phyloP scores from a whole-genome alignment of 129 eudicot species.

The Lactuca sativa region DNA sequence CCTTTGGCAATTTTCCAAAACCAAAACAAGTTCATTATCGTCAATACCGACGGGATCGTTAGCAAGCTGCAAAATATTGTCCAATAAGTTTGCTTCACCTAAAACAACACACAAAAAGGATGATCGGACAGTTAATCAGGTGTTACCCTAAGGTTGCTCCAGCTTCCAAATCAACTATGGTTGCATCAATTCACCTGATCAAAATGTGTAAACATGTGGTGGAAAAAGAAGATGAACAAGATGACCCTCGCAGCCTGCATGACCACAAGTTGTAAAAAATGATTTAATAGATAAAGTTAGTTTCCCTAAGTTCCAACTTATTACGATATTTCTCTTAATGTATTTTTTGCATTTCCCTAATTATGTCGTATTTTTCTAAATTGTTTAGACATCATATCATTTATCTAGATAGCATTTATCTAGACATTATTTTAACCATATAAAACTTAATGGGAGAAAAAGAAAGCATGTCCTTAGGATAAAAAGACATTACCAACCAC shows the following conservation, averaged over 20 bases:
- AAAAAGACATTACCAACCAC: conserved; percentile 66
- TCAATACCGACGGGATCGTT: conserved; percentile 43
- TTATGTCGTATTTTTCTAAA: too few relatives aligned
- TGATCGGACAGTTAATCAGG: neutral
- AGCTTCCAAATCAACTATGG: neutral
- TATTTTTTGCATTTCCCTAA: neutral
- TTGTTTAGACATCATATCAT: too few relatives aligned
- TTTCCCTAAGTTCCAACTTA: neutral
- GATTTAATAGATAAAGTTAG: neutral
- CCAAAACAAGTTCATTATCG: conserved; percentile 76
- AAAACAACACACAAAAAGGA: conserved; percentile 17
- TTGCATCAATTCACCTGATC: conserved; percentile 44
- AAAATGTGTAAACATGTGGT: conserved; percentile 61
- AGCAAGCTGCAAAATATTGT: conserved; percentile 46
- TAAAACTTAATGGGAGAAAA: neutral
- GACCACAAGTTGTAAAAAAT: neutral
- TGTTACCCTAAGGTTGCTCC: neutral
- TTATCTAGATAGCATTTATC: too few relatives aligned
- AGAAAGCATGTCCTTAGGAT: neutral
- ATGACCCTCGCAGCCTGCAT: conserved; percentile 60
- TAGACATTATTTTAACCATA: neutral
- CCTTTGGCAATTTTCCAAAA: conserved; percentile 84
- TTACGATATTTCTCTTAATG: too few relatives aligned
- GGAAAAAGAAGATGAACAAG: conserved; percentile 52
- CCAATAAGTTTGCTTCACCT: conserved; percentile 52